Percentiles rank a stretch among this genome's conserved stretches.
Evolutionary conservation across 2,329 filamentous ascomycete species (phyloP).

Genomic region (Metarhizium guizhouense): DNA sequence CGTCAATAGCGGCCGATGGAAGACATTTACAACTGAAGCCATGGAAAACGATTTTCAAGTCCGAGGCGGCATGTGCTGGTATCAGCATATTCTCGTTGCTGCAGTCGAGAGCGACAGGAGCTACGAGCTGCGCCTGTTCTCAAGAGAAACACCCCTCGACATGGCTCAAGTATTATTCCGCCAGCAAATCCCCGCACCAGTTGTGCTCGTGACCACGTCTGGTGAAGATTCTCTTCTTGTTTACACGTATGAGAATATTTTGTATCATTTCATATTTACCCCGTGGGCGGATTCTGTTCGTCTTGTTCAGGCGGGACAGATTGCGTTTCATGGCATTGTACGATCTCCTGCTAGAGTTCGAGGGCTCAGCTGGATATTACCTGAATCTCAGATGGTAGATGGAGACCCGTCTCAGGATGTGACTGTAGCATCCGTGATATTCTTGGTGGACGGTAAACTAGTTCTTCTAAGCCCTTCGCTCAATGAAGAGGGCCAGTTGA

Average conservation of each 20-base stretch:
- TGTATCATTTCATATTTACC: constrained; percentile 91
- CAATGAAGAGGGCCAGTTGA: constrained; percentile 73
- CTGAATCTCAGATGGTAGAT: constrained; percentile 78
- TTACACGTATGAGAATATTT: constrained; percentile 92
- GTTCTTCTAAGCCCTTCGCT: constrained; percentile 83
- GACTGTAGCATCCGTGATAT: constrained; percentile 82
- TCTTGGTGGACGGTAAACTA: constrained; percentile 95
- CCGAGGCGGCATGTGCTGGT: constrained; percentile 96
- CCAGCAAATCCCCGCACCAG: constrained; percentile 71
- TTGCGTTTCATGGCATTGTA: constrained; percentile 94
- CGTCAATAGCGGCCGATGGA: constrained; percentile 89
- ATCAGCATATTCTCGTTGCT: constrained; percentile 87
- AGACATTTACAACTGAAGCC: constrained; percentile 74
- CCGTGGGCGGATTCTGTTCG: constrained; percentile 59
- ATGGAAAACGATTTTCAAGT: constrained; percentile 89
- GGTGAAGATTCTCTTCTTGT: constrained; percentile 92
- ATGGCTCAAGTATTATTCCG: constrained; percentile 63
- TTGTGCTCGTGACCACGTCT: constrained; percentile 82
- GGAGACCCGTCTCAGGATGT: constrained; percentile 96
- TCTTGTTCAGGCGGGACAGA: constrained; percentile 91
- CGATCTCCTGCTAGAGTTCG: constrained; percentile 86
- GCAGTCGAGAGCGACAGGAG: constrained; percentile 79
- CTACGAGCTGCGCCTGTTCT: constrained; percentile 86
- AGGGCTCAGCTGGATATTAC: constrained; percentile 90
- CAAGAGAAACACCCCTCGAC: constrained; percentile 73